Evolutionary conservation across 805 yeast genomes (phyloP), one percentile per base, ranked within the genome.

Genomic region (Wickerhamomyces sydowiorum): DNA sequence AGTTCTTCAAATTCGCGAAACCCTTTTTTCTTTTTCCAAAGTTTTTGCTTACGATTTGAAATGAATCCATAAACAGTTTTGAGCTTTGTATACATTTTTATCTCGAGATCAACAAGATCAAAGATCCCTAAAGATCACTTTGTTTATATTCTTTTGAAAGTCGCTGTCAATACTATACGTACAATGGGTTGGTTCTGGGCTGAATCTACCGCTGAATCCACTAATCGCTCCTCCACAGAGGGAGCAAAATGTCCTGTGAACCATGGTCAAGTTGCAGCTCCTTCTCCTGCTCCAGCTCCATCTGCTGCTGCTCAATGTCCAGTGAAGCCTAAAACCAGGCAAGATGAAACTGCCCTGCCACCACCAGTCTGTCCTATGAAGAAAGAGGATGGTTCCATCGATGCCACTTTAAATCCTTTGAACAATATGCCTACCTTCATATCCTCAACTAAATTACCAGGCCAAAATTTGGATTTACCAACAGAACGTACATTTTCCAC

Each of bases 101-200:
- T 14, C 15, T 28, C 14, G 8, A 28, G 15, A n/a, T 28, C 13
- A n/a, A 25, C 9, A 12, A 5, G n/a, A n/a, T n/a, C n/a, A n/a
- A n/a, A 12, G 14, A 7, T 28, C n/a, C 15, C 31, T 15, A n/a
- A n/a, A 28, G 4, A n/a, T 15, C 6, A 28, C 15, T 6, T 28
- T 28, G 9, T 4, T 28, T 14, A 28, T 28, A 29, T 15, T 29
- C 32, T 24, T 35, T 35, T 19, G n/a, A 14, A 14, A 23, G 14
- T 15, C 23, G 20, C 17, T 22, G 8, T 22, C 29, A 7, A 14
- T 17, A n/a, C 10, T 21, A 4, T 15, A 27, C 12, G 21, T 15
- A 61, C 25, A 8, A 86, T 86, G 96, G 96, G 96, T 51, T 86
- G 93, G 87, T 86, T 88, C 60, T 88, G 96, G 96, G 83, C 91